Conservation (phyloP, 352 stramenopile genomes). For the Phytophthora citrophthora region DNA sequence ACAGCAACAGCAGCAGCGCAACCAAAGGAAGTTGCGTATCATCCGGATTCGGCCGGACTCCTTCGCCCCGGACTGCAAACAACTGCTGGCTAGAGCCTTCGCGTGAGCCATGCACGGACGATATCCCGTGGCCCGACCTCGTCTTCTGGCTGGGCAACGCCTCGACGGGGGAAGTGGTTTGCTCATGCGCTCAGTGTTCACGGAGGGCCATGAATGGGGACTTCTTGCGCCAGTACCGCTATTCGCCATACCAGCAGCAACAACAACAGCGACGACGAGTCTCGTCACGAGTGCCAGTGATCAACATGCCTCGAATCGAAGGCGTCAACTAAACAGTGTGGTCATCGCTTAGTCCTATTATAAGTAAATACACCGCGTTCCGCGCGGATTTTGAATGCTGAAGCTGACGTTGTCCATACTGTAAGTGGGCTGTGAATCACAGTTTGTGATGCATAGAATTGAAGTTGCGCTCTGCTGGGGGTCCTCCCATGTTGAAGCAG, state of each 20-base stretch:
- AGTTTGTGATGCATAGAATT: not conserved
- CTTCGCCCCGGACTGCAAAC: not conserved
- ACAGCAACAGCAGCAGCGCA: constrained; percentile 14
- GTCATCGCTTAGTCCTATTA: constrained; percentile 11
- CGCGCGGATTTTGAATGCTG: constrained; percentile 11
- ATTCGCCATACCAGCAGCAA: constrained; percentile 48
- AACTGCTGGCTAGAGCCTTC: constrained; percentile 48
- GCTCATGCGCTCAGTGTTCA: constrained; percentile 44
- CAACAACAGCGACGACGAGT: constrained; percentile 36
- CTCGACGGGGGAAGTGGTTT: constrained; percentile 55
- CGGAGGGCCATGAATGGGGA: constrained; percentile 16
- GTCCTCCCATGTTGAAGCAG: not conserved
- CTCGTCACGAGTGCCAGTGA: constrained; percentile 63
- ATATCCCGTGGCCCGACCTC: constrained; percentile 61
- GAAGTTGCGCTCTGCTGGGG: not conserved
- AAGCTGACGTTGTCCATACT: not conserved
- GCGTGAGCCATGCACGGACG: constrained; percentile 55
- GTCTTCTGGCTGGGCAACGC: constrained; percentile 66
- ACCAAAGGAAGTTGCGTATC: constrained; percentile 30
- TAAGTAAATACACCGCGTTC: constrained; percentile 16
- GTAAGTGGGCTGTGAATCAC: not conserved
- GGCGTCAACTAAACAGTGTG: constrained; percentile 55
- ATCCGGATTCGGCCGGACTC: not conserved
- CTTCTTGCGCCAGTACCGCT: constrained; percentile 21
- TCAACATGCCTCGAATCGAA: constrained; percentile 65